Evolutionary conservation across 2,329 filamentous ascomycete species (phyloP).

Genomic region (Colletotrichum trifolii): DNA sequence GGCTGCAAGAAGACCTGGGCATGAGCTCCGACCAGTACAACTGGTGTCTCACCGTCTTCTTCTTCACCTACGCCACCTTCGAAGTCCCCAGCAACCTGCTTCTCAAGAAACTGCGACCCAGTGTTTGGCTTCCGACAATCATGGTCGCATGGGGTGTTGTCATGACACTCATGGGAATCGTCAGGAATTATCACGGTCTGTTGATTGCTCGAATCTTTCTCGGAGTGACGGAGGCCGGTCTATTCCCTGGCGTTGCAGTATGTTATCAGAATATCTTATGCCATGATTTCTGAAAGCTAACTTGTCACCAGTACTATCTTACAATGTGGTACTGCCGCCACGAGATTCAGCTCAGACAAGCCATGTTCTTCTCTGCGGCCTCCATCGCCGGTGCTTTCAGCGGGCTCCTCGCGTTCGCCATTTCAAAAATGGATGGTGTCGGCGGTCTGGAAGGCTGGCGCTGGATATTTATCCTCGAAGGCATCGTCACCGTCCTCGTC

Average conservation of each 20-base stretch:
- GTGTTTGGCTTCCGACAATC: constrained; percentile 79
- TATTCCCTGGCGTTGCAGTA: constrained; percentile 72
- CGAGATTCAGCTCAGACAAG: constrained; percentile 66
- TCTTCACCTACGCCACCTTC: constrained; percentile 81
- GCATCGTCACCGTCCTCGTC: constrained; percentile 75
- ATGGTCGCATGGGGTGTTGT: constrained; percentile 71
- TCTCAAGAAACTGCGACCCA: constrained; percentile 78
- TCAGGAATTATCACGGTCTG: constrained; percentile 59
- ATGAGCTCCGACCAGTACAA: constrained; percentile 79
- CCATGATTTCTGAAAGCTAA: constrained; percentile 7
- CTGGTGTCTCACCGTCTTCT: constrained; percentile 77
- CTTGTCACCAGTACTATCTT: constrained; percentile 55
- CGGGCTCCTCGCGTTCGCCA: constrained; percentile 76
- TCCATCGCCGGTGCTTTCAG: constrained; percentile 83
- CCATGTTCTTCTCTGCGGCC: constrained; percentile 85
- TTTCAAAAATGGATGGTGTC: constrained; percentile 75
- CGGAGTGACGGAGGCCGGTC: constrained; percentile 73
- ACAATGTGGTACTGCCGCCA: constrained; percentile 70
- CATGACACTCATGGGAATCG: constrained; percentile 66
- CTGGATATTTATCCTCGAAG: constrained; percentile 78
- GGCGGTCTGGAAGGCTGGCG: constrained; percentile 70
- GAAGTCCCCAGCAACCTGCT: constrained; percentile 83
- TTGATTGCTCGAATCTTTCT: constrained; percentile 66
- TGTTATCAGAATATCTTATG: constrained; percentile 20
- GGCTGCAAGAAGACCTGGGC: constrained; percentile 61